Evolutionary conservation across 2,329 filamentous ascomycete genomes (phyloP).

Genomic region (Microsporum ferrugineum): DNA sequence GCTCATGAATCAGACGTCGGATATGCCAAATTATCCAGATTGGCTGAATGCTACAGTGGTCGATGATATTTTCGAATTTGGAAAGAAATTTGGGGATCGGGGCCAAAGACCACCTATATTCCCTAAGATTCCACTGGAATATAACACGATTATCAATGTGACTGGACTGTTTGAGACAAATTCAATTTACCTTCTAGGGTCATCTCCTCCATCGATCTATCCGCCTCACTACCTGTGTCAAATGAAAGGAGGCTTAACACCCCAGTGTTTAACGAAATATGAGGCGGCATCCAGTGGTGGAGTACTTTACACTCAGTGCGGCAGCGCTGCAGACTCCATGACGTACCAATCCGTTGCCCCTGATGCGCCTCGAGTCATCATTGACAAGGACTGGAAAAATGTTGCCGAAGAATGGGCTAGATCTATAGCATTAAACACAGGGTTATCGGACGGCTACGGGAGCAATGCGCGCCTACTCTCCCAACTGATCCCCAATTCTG

Average conservation of each 20-base stretch:
- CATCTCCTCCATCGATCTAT: constrained; percentile 26
- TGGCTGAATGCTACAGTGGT: constrained; percentile 49
- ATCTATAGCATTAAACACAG: constrained; percentile 47
- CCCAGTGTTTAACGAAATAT: constrained; percentile 54
- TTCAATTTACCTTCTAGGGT: constrained; percentile 56
- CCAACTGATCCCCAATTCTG: constrained; percentile 39
- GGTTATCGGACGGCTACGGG: constrained; percentile 44
- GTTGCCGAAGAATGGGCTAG: constrained; percentile 45
- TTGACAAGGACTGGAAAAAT: constrained; percentile 44
- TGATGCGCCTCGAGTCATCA: constrained; percentile 17
- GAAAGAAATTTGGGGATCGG: constrained; percentile 31
- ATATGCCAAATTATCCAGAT: constrained; percentile 29
- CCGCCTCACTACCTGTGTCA: constrained; percentile 56
- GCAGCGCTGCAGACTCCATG: constrained; percentile 44
- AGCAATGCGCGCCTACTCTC: constrained; percentile 49
- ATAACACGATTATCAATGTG: constrained; percentile 56
- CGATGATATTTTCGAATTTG: constrained; percentile 62
- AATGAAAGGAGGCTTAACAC: constrained; percentile 51
- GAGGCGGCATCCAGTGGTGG: constrained; percentile 46
- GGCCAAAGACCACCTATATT: constrained; percentile 45
- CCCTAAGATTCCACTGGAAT: constrained; percentile 44
- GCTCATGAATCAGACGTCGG: constrained; percentile 18
- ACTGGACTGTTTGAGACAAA: constrained; percentile 28
- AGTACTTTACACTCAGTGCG: constrained; percentile 50
- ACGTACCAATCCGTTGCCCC: constrained; percentile 38